Base-by-base conservation (phyloP, 228 moss, liverwort and hornwort genomes). In the Sphagnum fallax region DNA sequence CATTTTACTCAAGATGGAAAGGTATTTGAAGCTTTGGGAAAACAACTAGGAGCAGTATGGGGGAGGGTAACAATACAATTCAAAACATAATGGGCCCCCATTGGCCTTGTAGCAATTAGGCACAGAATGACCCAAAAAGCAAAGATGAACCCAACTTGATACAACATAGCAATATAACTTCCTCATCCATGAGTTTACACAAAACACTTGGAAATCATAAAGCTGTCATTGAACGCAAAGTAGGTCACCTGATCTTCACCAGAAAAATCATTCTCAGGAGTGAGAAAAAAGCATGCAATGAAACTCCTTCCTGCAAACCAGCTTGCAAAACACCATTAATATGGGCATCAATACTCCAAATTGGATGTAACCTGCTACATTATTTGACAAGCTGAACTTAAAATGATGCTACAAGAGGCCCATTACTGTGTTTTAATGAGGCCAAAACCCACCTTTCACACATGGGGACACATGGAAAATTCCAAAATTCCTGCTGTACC, bases 401-500 rank as follows among this genome's bases (percentile, higher is more conserved):
- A 66, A 47, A 6, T 68, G 6, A 68, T 52, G 12, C 53, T 12
- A 14, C 16, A 69, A 51, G 14, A 10, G 50, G 53, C 48, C 32
- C 61, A 52, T 60, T 6, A 9, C 55, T 51, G 18, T n/a, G 8
- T 15, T 50, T 59, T 49, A 63, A 10, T 64, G 5, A 58, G 51
- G 50, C 48, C 32, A 68, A 18, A 51, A 68, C 71, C 48, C 58
- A 81, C 79, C 82, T 84, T 72, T 87, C 80, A 32, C 89, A 67
- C 81, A 98, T 98, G 6, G 93, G 97, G 51, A 98, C 91, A 81
- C 98, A 98, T 73, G 98, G 98, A 52, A 93, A 98, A 64, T 98
- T 93, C 98, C 98, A 98, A 69, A 98, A 98, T 16, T 93, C 98
- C 87, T 93, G 93, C 79, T 90, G 84, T 57, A 93, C 98, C 84